A percentile compares a stretch with the other conserved stretches of the same genome.
Conservation (phyloP, 305 asterid species). For the Fraxinus sp. region DNA sequence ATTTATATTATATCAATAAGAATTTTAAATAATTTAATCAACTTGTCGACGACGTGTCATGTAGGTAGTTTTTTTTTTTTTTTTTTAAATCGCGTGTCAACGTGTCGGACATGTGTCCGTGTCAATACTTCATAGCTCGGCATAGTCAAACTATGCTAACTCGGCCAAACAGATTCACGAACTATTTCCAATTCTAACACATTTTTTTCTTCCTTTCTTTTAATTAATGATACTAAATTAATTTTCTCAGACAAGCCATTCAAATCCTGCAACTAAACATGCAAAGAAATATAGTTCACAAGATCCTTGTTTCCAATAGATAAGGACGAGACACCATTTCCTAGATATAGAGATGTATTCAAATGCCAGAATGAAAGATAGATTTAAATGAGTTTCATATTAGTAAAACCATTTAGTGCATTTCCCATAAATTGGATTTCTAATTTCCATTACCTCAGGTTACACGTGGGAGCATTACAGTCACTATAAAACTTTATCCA, state of each 20-base stretch:
- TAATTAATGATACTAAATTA: constrained; percentile 9
- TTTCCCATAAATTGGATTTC: neutral
- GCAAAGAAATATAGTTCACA: neutral
- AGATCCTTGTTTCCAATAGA: constrained; percentile 5
- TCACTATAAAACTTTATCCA: neutral
- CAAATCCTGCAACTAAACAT: neutral
- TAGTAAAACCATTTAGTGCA: neutral
- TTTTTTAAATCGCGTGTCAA: too few species aligned
- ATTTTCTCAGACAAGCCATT: neutral
- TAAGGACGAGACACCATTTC: neutral
- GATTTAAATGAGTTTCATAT: neutral
- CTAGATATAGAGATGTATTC: constrained; percentile 10
- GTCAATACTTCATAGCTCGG: neutral
- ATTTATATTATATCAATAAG: too few species aligned
- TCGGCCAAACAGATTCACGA: neutral
- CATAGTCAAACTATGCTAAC: neutral
- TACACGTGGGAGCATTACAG: neutral
- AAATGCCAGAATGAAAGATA: neutral
- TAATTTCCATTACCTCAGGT: neutral
- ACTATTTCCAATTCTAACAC: neutral
- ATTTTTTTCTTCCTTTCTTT: neutral
- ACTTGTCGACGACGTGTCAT: too few species aligned
- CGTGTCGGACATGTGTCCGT: too few species aligned
- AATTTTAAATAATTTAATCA: too few species aligned
- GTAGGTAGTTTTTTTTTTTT: too few species aligned